These are phyloP conservation scores for Chrysophaeum taylorii DNA, from an alignment of 352 stramenopile genomes.

Conservation along the genomic window DNA sequence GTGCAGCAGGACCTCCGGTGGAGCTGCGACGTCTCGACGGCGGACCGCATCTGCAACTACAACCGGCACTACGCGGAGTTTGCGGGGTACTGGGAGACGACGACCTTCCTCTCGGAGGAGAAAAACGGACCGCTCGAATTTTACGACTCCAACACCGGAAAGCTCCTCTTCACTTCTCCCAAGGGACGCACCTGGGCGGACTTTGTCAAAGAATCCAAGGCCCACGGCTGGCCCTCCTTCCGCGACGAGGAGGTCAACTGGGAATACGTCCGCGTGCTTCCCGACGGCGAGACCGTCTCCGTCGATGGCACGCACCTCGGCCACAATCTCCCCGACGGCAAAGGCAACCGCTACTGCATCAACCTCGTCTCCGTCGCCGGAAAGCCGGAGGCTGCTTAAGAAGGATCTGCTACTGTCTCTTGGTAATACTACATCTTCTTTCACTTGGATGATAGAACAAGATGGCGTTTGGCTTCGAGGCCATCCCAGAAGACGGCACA, in stretches of 20 bases:
- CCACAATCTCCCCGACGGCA: constrained; percentile 54
- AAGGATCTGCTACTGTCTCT: neutral
- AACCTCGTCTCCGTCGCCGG: constrained; percentile 62
- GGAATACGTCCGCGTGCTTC: constrained; percentile 42
- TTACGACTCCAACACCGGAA: constrained; percentile 62
- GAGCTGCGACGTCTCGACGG: constrained; percentile 38
- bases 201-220: constrained; percentile 45
- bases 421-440: constrained; percentile 9
- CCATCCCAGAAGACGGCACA: neutral
- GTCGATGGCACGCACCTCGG: constrained; percentile 57
- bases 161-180: constrained; percentile 51
- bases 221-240: constrained; percentile 55
- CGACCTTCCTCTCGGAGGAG: constrained; percentile 25
- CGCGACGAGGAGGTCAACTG: constrained; percentile 51
- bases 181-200: constrained; percentile 43
- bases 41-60: constrained; percentile 56
- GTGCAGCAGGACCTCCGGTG: constrained; percentile 56
- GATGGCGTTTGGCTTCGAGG: no score
- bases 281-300: constrained; percentile 43
- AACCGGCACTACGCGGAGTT: constrained; percentile 59
- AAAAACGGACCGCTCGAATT: constrained; percentile 40
- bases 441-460: no score
- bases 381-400: constrained; percentile 25
- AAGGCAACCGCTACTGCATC: constrained; percentile 69
- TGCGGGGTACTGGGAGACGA: constrained; percentile 32